Base-by-base conservation (phyloP, 164 flowering plant genomes). In the Berberis vulgaris region DNA sequence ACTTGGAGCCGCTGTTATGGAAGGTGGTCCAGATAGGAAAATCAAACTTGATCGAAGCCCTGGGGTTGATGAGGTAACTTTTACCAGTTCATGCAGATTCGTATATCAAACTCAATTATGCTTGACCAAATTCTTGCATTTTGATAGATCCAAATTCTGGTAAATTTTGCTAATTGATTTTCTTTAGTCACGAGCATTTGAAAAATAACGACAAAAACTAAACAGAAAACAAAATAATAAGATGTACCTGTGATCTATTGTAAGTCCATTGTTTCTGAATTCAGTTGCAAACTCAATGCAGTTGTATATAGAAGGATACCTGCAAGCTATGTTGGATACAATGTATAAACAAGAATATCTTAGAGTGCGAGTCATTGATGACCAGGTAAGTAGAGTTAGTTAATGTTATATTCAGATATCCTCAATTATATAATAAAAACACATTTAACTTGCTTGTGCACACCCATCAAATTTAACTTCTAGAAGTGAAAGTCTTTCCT, bases 311-410 rank as follows among this genome's bases (percentile, higher is more conserved):
- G 98, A 94, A 79, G 98, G 98, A 11, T 94, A 90, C 74, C 75
- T 94, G 66, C 98, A 90, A 77, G 98, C 98, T 60, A 84, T 90
- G 96, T 68, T 94, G 82, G 98, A 94, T 70, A 71, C 87, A 40
- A 68, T 83, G 57, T 94, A 88, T 76, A 86, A 84, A 72, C 98
- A 90, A 73, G 98, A 86, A 71, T 93, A 90, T 76, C 88, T 94
- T 39, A 76, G 91, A 75, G 96, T 94, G 65, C 80, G 87, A 77
- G 94, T 94, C 64, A 67, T 88, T 58, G 92, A 94, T 67, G 72
- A 88, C 75, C 84, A 87, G 96, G 98, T 86, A 80, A 71, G 38
- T 41, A 57, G 42, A 39, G 41, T 1, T 2, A 42, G 41, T 45
- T 4, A 11, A 39, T 38, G 11, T 54, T 4, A 3, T 5, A 6